phyloP scores from a whole-genome alignment of 2,329 filamentous ascomycete genomes.

The Penicillium sp. region DNA sequence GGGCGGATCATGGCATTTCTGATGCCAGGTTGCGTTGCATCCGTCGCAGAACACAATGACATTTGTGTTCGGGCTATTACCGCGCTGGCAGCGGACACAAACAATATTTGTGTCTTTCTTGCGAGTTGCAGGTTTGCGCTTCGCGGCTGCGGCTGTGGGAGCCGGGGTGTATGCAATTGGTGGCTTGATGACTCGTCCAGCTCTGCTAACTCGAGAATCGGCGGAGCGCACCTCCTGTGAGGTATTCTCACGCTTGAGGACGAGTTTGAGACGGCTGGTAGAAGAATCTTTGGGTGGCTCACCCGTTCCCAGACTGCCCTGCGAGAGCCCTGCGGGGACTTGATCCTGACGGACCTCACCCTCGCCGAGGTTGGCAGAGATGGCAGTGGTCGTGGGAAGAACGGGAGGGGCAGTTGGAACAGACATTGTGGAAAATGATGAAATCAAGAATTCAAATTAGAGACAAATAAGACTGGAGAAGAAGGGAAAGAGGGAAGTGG shows the following conservation, averaged over 20 bases:
- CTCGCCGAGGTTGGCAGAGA: not conserved
- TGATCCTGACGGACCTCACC: not conserved
- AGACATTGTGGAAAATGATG: not conserved
- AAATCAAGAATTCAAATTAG: not conserved
- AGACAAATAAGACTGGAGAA: not conserved
- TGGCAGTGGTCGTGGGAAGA: not conserved
- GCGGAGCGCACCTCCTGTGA: not conserved
- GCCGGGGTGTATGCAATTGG: conserved; percentile 33
- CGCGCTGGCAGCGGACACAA: conserved; percentile 70
- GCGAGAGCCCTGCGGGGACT: not conserved
- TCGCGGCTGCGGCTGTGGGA: conserved; percentile 27
- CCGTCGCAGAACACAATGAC: conserved; percentile 83
- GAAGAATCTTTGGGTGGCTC: not conserved
- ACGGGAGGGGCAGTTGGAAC: not conserved
- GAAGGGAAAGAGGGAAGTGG: not conserved
- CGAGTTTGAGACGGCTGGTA: not conserved
- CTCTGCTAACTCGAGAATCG: not conserved
- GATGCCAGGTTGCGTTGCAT: conserved; percentile 77
- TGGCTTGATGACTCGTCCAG: conserved; percentile 7
- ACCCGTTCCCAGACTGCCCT: not conserved
- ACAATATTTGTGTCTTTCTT: conserved; percentile 49
- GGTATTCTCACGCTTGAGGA: not conserved
- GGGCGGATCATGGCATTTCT: conserved; percentile 73
- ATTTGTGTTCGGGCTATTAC: conserved; percentile 69
- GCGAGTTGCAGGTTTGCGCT: conserved; percentile 55